Base-by-base conservation (phyloP, 257 asterid genomes). In the Plantago elongata region DNA sequence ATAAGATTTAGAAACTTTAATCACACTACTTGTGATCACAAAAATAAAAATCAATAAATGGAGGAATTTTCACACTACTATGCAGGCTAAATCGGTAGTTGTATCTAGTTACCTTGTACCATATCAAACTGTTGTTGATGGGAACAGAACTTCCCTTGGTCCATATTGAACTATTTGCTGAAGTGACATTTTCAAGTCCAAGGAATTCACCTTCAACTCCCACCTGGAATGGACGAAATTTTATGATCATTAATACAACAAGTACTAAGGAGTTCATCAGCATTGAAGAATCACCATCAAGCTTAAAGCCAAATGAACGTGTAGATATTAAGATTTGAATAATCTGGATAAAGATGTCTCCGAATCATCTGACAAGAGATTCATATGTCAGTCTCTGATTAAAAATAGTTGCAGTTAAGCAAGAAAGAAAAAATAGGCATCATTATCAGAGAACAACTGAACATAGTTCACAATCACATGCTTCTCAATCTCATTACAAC, bases 201-300 rank as follows among this genome's bases (percentile, higher is more conserved):
- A 88, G 83, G 68, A 61, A 65, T 74, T 84, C 96, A 17, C 96
- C 96, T 83, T 88, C 90, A 48, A 83, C 66, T 52, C 96, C 96
- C 64, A 84, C 85, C 96, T 87, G 81, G 62, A 69, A 61, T 34
- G 40, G 8, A 34, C 4, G 40, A 34, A 34, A 6, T 34, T 34
- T 34, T 3, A 3, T 34, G 8, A 7, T 34, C 40, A 34, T 34
- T 34, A 34, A 34, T 34, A 34, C 40, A 34, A 5, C 0, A 34
- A 7, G 8, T 34, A 34, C 40, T 34, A 47, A 14, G 9, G 15
- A 45, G 9, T 13, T 4, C 45, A 43, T 29, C 48, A 60, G 37
- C 10, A 56, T 8, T 11, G 40, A 43, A 43, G 13, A 58, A 58
- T 44, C 17, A 22, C 45, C 18, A 12, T 12, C 12, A 70, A 11